Evolutionary conservation across 768 basidiomycete genomes (phyloP).

Genomic region (Cantharellus anzutake): DNA sequence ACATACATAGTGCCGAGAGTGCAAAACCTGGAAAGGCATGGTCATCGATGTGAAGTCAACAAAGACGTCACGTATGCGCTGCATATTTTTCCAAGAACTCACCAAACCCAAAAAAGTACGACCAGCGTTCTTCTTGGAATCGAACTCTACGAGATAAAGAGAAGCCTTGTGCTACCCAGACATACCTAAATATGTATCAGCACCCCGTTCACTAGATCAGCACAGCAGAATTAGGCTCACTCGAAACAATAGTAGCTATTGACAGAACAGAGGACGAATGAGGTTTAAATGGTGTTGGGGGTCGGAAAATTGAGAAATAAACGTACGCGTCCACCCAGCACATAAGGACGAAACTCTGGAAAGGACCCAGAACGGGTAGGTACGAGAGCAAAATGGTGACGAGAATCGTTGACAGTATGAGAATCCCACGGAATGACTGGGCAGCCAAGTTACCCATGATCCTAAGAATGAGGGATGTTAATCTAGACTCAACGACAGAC

Average conservation of each 20-base stretch:
- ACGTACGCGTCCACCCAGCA: conserved; percentile 82
- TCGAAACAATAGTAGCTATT: conserved; percentile 79
- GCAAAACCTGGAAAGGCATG: conserved; percentile 34
- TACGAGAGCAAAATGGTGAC: conserved; percentile 44
- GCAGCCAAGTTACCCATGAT: conserved; percentile 56
- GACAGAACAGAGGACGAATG: neutral
- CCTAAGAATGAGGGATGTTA: conserved; percentile 1
- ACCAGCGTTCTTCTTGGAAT: conserved; percentile 75
- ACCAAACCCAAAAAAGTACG: conserved; percentile 77
- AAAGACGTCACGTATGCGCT: neutral
- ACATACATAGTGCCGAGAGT: conserved; percentile 49
- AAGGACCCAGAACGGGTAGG: conserved; percentile 45
- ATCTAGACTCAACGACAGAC: too few species aligned
- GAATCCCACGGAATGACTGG: conserved; percentile 63
- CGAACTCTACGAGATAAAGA: conserved; percentile 49
- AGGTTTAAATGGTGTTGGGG: neutral
- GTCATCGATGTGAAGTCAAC: neutral
- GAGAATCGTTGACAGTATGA: conserved; percentile 58
- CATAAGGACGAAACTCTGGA: conserved; percentile 47
- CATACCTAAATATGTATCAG: conserved; percentile 8
- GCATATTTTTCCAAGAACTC: conserved; percentile 7
- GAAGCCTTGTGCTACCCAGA: conserved; percentile 58
- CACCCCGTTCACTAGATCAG: too few species aligned
- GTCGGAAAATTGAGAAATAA: neutral
- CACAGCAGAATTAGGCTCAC: conserved; percentile 22